Percentiles rank a stretch among this genome's conserved stretches.
These are phyloP conservation scores for Camelina sativa DNA, from an alignment of 345 rosid species.

Conservation along the genomic window DNA sequence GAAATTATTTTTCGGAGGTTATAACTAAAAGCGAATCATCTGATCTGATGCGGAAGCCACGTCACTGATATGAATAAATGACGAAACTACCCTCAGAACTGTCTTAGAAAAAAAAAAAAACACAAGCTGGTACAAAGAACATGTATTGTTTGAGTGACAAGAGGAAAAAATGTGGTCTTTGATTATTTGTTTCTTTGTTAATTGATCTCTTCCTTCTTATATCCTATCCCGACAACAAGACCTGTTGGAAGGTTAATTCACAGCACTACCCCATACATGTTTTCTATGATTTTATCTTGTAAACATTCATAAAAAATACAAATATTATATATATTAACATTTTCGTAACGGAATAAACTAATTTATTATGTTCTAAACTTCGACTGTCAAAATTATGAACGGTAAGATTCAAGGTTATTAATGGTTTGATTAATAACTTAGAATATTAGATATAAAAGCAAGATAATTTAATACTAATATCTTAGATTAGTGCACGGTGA, in stretches of 20 bases:
- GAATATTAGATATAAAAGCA: not conserved
- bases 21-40: conserved; percentile 37
- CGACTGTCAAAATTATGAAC: not conserved
- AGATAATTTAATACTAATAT: not conserved
- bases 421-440: not conserved
- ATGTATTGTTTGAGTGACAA: conserved; percentile 34
- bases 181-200: conserved; percentile 30
- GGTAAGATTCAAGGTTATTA: not conserved
- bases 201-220: conserved; percentile 4
- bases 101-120: no score
- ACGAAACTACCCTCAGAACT: conserved; percentile 19
- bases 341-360: not conserved
- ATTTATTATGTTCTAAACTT: no score
- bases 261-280: conserved; percentile 35
- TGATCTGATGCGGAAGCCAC: conserved; percentile 31
- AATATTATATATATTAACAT: not conserved
- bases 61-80: conserved; percentile 32
- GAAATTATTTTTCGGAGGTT: conserved; percentile 36
- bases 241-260: conserved; percentile 29
- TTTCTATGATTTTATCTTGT: not conserved
- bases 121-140: conserved; percentile 38
- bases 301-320: not conserved
- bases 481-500: conserved; percentile 26
- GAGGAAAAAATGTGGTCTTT: conserved; percentile 13
- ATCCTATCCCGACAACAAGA: conserved; percentile 39